phyloP scores from a whole-genome alignment of 2,329 filamentous ascomycete species.

The Emydomyces testavorans region DNA sequence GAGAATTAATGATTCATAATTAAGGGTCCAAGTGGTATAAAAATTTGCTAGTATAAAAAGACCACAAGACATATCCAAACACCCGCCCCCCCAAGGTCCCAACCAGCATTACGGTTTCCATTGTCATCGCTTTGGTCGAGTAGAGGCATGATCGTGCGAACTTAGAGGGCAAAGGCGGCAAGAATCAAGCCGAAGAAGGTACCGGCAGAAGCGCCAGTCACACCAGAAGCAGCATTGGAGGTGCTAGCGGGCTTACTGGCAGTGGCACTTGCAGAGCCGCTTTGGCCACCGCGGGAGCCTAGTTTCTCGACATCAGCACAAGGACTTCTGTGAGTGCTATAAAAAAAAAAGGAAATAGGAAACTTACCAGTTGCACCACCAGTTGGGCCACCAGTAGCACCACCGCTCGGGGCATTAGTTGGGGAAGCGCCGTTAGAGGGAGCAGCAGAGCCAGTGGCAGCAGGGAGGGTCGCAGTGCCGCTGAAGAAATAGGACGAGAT shows the following conservation, averaged over 20 bases:
- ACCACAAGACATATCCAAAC: slow-evolving; percentile 7
- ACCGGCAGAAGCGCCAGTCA: slow-evolving; percentile 27
- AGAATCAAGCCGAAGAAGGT: slow-evolving; percentile 28
- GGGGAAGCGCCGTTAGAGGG: slow-evolving; percentile 12
- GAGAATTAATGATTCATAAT: slow-evolving; percentile 1
- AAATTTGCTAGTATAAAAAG: slow-evolving; percentile 7
- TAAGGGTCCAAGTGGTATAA: not conserved
- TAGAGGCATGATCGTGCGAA: not conserved
- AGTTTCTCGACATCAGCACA: too few relatives aligned
- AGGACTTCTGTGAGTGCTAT: too few relatives aligned
- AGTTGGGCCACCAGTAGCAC: not conserved
- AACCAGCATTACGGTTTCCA: slow-evolving; percentile 6
- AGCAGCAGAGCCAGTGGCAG: not conserved
- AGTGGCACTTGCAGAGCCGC: not conserved
- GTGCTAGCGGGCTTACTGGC: slow-evolving; percentile 14
- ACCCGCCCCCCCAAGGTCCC: not conserved
- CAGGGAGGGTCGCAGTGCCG: slow-evolving; percentile 16
- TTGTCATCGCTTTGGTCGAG: slow-evolving; percentile 7
- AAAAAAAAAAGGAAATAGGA: not conserved
- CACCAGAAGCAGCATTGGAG: slow-evolving; percentile 23
- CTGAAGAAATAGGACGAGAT: slow-evolving; percentile 40
- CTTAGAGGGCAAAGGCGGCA: slow-evolving; percentile 31
- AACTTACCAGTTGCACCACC: slow-evolving; percentile 5
- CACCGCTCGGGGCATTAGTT: slow-evolving; percentile 16
- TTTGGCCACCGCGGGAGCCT: slow-evolving; percentile 11